Base-by-base conservation (phyloP, 768 basidiomycete species). In the Mycena haematopus region DNA sequence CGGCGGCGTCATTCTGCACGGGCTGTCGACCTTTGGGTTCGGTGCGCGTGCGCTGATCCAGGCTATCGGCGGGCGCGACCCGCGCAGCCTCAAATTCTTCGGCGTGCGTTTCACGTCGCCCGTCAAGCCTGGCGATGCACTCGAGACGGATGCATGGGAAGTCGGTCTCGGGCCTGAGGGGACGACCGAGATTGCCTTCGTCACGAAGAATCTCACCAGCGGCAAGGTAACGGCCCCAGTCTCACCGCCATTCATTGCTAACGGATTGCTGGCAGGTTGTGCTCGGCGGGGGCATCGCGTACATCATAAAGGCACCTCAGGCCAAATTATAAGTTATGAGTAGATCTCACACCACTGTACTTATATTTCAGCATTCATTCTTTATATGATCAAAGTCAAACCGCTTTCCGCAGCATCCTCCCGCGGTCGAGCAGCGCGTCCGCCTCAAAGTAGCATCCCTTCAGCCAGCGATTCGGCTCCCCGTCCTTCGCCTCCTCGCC, bases 1-100 rank as follows among this genome's bases (percentile, higher is more conserved):
- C 69, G 91, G 91, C 3, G 93, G 89, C 53, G 86, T 89, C 40
- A 94, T 96, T 69, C 82, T 95, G 4, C 93, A 96, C 70, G 94
- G 93, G 33, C 81, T 95, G 25, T 88, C 90, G 21, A 86, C 89
- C 0, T 95, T 84, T 71, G 93, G 93, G 9, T 93, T 93, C 71
- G 90, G 82, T 7, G 94, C 91, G 3, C 87, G 93, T 42, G 91
- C 86, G 2, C 75, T 95, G 56, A 79, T 96, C 64, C 81, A 82
- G 60, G 80, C 81, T 2, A 80, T 88, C 13, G 91, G 86, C 0
- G 82, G 80, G 0, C 82, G 82, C 46, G 84, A 91, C 65, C 82
- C 89, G 3, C 78, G 78, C 5, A 79, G 88, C 2, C 77, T 96
- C 62, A 86, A 81, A 64, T 79, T 86, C 68, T 90, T 91, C 69